Evolutionary conservation across 2,329 filamentous ascomycete species (phyloP).

Genomic region (Pestalotiopsis sp.): DNA sequence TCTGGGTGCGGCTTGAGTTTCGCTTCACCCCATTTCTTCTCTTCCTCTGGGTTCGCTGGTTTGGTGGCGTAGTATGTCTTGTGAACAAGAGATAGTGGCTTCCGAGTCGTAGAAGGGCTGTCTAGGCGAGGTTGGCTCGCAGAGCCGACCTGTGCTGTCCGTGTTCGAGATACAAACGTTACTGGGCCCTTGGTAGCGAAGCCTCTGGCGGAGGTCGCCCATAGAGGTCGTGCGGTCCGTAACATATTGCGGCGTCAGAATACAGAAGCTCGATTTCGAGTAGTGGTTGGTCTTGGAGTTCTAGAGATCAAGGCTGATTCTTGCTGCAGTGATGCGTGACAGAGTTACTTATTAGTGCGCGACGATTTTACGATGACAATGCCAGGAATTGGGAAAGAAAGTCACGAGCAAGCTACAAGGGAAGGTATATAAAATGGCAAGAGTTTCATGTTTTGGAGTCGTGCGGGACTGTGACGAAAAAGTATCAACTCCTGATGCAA

Average conservation of each 20-base stretch:
- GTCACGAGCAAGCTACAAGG: background rate
- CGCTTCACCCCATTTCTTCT: constrained; percentile 55
- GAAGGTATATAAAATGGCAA: background rate
- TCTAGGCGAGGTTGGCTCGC: constrained; percentile 1
- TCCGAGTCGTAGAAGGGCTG: constrained; percentile 4
- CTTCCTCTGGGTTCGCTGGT: constrained; percentile 56
- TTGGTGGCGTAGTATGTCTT: constrained; percentile 32
- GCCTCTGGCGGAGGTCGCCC: constrained; percentile 24
- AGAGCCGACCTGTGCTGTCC: constrained; percentile 7
- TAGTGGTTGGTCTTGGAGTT: background rate
- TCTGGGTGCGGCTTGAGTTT: constrained; percentile 64
- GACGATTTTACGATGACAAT: too few relatives aligned
- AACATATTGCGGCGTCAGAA: constrained; percentile 25
- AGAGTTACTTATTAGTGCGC: background rate
- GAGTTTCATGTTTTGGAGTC: background rate
- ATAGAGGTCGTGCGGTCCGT: constrained; percentile 26
- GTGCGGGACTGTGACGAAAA: constrained; percentile 2
- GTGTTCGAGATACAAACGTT: constrained; percentile 14
- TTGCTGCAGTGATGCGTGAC: background rate
- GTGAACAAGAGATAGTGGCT: constrained; percentile 21
- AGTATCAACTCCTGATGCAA: constrained; percentile 7
- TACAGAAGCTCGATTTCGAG: background rate
- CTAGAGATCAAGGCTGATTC: background rate
- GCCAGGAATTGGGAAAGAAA: too few relatives aligned
- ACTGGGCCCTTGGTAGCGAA: constrained; percentile 16